phyloP scores from a whole-genome alignment of 169 alveolate genomes.

The Plasmodium falciparum region DNA sequence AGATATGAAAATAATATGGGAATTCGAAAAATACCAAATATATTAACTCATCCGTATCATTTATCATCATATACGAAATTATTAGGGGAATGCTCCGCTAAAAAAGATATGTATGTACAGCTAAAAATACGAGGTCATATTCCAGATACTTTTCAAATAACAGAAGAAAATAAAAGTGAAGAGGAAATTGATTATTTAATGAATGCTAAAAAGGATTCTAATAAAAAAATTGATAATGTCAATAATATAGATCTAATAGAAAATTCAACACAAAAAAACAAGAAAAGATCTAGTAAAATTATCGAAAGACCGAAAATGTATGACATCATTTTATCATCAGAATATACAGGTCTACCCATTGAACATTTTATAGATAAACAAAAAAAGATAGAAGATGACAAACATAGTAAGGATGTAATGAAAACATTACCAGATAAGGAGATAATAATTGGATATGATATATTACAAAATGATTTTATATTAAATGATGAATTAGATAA shows the following conservation, averaged over 20 bases:
- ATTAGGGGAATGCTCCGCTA: slow-evolving; percentile 85
- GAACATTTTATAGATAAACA: slow-evolving; percentile 67
- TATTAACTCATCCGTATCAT: slow-evolving; percentile 84
- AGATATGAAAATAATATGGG: slow-evolving; percentile 75
- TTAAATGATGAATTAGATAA: not conserved
- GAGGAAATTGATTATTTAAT: slow-evolving; percentile 19
- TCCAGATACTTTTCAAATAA: slow-evolving; percentile 60
- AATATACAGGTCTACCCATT: slow-evolving; percentile 64
- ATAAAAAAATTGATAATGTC: not conserved
- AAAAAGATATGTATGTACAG: slow-evolving; percentile 83
- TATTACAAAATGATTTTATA: too few relatives aligned
- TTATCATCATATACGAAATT: slow-evolving; percentile 81
- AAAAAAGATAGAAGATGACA: slow-evolving; percentile 7
- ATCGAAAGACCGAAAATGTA: slow-evolving; percentile 71
- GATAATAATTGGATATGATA: not conserved
- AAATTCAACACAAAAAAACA: not conserved
- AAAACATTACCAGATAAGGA: not conserved
- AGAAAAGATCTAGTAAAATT: slow-evolving; percentile 17
- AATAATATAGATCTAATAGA: slow-evolving; percentile 11
- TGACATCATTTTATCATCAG: slow-evolving; percentile 72
- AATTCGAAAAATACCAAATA: slow-evolving; percentile 75
- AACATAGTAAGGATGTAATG: not conserved
- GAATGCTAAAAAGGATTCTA: not conserved
- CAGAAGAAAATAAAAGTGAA: slow-evolving; percentile 7
- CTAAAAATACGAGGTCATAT: slow-evolving; percentile 81